These are phyloP conservation scores for Aspergillus ustus DNA, from an alignment of 2,329 filamentous ascomycete genomes.

Conservation along the genomic window DNA sequence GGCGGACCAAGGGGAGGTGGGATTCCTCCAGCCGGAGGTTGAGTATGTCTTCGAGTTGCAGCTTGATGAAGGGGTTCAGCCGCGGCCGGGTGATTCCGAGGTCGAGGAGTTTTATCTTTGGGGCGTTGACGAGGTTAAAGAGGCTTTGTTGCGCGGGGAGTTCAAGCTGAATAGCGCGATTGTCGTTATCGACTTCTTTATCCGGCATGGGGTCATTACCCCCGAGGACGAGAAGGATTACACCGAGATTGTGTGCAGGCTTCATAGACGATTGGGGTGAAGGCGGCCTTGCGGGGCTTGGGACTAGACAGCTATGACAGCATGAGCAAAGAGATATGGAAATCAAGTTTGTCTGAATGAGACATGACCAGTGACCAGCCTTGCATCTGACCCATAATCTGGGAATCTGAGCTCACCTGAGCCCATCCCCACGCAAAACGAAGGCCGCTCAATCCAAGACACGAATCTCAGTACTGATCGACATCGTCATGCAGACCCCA, in stretches of 20 bases:
- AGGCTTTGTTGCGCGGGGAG: constrained; percentile 28
- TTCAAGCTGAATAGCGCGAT: constrained; percentile 40
- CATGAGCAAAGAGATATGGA: neutral
- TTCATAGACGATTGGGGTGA: constrained; percentile 31
- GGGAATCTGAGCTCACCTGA: neutral
- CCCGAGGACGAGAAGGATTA: constrained; percentile 34
- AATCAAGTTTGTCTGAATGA: neutral
- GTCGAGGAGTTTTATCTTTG: constrained; percentile 36
- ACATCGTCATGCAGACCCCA: neutral
- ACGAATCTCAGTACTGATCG: neutral
- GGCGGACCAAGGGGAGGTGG: neutral
- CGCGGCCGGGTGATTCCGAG: constrained; percentile 34
- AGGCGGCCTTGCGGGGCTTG: neutral
- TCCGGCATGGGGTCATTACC: constrained; percentile 37
- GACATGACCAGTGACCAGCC: neutral
- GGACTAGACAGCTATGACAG: neutral
- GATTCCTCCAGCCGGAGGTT: constrained; percentile 34
- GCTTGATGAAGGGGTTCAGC: constrained; percentile 27
- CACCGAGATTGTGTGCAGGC: constrained; percentile 33
- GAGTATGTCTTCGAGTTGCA: constrained; percentile 42
- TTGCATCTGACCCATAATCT: neutral
- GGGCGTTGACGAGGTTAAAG: constrained; percentile 30
- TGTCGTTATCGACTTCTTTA: constrained; percentile 40
- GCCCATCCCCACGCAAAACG: neutral
- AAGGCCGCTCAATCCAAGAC: neutral